A percentile compares a stretch with the other conserved stretches of the same genome.
Evolutionary conservation across 2,329 filamentous ascomycete genomes (phyloP).

Genomic region (Talaromyces pinophilus): DNA sequence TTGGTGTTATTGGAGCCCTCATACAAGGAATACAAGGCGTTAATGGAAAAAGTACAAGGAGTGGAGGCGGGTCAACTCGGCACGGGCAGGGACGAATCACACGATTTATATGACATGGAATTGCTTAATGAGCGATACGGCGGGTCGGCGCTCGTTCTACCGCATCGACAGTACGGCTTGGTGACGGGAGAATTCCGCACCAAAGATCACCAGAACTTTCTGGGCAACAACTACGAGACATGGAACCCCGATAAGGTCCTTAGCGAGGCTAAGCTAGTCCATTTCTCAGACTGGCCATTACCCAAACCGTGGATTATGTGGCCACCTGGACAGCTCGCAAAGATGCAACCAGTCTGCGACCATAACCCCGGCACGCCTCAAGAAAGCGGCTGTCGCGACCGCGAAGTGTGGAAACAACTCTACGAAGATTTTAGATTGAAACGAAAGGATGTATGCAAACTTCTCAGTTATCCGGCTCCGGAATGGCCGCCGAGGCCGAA

Average conservation of each 20-base stretch:
- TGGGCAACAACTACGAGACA: conserved; percentile 52
- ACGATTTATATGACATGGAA: conserved; percentile 63
- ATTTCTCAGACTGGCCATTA: conserved; percentile 72
- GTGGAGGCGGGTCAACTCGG: conserved; percentile 34
- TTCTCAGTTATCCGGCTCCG: conserved; percentile 42
- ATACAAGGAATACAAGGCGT: conserved; percentile 46
- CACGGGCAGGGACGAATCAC: conserved; percentile 25
- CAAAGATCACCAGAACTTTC: conserved; percentile 54
- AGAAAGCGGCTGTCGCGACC: conserved; percentile 42
- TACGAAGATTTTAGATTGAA: conserved; percentile 41
- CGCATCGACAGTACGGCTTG: conserved; percentile 64
- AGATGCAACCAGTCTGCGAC: conserved; percentile 39
- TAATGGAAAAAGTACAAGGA: conserved; percentile 33
- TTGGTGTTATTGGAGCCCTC: conserved; percentile 65
- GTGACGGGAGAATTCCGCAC: conserved; percentile 64
- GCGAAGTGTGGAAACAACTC: conserved; percentile 40
- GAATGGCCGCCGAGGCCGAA: conserved; percentile 30
- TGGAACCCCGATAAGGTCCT: conserved; percentile 62
- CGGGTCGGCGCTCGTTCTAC: conserved; percentile 61
- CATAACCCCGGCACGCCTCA: conserved; percentile 37
- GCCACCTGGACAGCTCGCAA: conserved; percentile 35
- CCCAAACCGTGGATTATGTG: conserved; percentile 64
- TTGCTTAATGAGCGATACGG: conserved; percentile 64
- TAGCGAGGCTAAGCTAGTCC: conserved; percentile 65
- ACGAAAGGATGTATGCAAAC: conserved; percentile 39